phyloP scores from a whole-genome alignment of 345 rosid genomes.

The Theobroma cacao region DNA sequence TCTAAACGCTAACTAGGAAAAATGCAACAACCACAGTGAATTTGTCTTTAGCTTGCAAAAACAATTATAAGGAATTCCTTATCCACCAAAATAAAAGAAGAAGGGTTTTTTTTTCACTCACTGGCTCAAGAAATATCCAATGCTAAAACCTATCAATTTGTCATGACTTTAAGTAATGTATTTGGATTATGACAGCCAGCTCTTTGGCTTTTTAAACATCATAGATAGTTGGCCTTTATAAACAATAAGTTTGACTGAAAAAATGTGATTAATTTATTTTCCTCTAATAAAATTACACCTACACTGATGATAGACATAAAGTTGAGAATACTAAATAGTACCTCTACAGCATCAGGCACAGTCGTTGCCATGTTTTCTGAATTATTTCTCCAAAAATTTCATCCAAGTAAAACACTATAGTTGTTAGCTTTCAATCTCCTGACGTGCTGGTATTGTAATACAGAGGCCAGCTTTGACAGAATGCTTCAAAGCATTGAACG shows the following conservation, averaged over 20 bases:
- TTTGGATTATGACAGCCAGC: not conserved
- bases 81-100: not conserved
- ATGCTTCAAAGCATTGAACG: slow-evolving; percentile 82
- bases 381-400: slow-evolving; percentile 98
- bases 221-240: not conserved
- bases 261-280: not conserved
- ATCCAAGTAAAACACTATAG: slow-evolving; percentile 91
- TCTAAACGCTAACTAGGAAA: not conserved
- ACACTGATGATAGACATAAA: not conserved
- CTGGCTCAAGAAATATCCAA: not conserved
- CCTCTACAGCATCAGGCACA: slow-evolving; percentile 97
- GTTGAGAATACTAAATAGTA: slow-evolving; percentile 22
- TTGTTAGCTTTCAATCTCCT: slow-evolving; percentile 97
- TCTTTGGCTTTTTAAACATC: not conserved
- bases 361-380: slow-evolving; percentile 96
- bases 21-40: not conserved
- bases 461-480: slow-evolving; percentile 97
- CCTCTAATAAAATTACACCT: not conserved
- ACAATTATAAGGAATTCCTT: not conserved
- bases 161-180: not conserved
- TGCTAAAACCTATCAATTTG: not conserved
- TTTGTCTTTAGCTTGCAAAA: not conserved
- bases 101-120: not conserved
- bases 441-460: slow-evolving; percentile 82
- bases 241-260: not conserved